phyloP scores from a whole-genome alignment of 2,329 filamentous ascomycete genomes.

The Claviceps sp. region DNA sequence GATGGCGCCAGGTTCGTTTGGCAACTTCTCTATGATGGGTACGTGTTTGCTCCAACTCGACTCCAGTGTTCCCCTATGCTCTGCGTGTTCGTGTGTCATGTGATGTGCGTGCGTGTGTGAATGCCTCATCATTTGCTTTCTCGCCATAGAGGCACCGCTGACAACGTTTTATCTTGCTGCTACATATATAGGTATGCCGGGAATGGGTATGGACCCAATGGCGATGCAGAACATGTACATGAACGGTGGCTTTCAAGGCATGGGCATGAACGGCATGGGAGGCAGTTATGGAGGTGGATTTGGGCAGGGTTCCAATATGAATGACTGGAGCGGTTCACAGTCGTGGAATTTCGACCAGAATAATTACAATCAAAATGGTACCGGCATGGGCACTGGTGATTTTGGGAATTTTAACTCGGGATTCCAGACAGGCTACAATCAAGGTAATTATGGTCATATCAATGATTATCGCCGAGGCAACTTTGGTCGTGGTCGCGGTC shows the following conservation, averaged over 20 bases:
- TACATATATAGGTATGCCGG: conserved; percentile 50
- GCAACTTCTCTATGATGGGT: conserved; percentile 75
- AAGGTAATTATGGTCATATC: conserved; percentile 73
- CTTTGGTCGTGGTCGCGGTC: conserved; percentile 53
- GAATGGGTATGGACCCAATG: conserved; percentile 76
- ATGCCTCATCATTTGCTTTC: neutral
- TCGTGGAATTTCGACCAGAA: conserved; percentile 76
- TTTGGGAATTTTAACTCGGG: conserved; percentile 68
- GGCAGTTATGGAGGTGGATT: conserved; percentile 49
- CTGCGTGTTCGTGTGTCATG: too few species aligned
- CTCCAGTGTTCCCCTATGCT: neutral
- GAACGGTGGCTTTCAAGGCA: conserved; percentile 66
- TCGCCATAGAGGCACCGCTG: neutral
- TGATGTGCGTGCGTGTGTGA: neutral
- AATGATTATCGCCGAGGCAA: conserved; percentile 64
- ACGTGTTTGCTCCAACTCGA: conserved; percentile 24
- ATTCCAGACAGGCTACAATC: conserved; percentile 65
- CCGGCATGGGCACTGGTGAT: conserved; percentile 68
- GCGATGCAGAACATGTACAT: conserved; percentile 65
- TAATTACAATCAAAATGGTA: conserved; percentile 82
- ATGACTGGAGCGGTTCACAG: conserved; percentile 70
- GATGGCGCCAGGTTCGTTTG: conserved; percentile 42
- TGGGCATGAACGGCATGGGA: conserved; percentile 69
- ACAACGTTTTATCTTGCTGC: conserved; percentile 14
- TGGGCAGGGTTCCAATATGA: conserved; percentile 54